phyloP scores from a whole-genome alignment of 2,329 filamentous ascomycete genomes.

The Shiraia sp. region DNA sequence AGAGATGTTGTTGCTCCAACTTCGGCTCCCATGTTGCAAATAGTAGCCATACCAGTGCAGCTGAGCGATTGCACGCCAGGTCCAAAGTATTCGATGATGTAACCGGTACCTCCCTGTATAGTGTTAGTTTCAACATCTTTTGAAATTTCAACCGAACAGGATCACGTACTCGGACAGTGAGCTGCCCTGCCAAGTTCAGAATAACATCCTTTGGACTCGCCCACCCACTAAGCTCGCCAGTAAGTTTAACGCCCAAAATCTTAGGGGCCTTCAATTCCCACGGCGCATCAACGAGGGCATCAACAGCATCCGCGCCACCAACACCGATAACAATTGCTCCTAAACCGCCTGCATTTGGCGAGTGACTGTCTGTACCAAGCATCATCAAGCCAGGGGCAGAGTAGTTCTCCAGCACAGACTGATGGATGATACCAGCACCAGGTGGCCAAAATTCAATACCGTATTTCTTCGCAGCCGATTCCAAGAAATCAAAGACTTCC shows the following conservation, averaged over 20 bases:
- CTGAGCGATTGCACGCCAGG: conserved; percentile 87
- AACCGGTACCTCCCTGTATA: conserved; percentile 78
- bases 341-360: conserved; percentile 93
- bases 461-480: conserved; percentile 69
- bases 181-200: conserved; percentile 80
- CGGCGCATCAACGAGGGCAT: conserved; percentile 91
- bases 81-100: conserved; percentile 91
- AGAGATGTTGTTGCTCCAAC: conserved; percentile 94
- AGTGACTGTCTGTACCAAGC: conserved; percentile 97
- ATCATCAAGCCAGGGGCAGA: conserved; percentile 97
- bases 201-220: conserved; percentile 95
- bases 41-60: conserved; percentile 90
- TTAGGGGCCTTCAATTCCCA: conserved; percentile 98
- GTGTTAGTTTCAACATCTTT: conserved; percentile 15
- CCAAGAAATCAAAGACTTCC: conserved; percentile 96
- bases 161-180: conserved; percentile 73
- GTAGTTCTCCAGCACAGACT: conserved; percentile 97
- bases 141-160: neutral
- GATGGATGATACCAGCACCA: conserved; percentile 66
- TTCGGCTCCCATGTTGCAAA: conserved; percentile 81
- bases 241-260: conserved; percentile 81
- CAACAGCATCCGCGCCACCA: conserved; percentile 94
- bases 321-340: conserved; percentile 96
- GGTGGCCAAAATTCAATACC: conserved; percentile 51
- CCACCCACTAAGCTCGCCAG: conserved; percentile 86